Evolutionary conservation across 805 yeast genomes (phyloP).

Genomic region (Monosporozyma aerobia): DNA sequence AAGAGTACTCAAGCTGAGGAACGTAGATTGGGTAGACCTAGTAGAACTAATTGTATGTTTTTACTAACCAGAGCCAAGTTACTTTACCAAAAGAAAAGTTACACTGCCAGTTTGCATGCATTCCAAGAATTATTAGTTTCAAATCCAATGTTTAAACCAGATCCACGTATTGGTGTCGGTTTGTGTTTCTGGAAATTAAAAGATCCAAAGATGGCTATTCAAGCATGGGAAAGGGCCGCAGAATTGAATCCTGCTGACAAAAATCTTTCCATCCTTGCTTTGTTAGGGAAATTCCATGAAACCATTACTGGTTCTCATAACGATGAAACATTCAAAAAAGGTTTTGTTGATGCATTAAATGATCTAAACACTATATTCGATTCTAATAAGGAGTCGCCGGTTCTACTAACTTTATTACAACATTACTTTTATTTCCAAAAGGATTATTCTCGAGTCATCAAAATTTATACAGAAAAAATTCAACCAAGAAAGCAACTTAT

Average conservation of each 20-base stretch:
- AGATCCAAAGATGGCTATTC: slow-evolving; percentile 64
- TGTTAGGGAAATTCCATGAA: slow-evolving; percentile 59
- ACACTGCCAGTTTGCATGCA: slow-evolving; percentile 60
- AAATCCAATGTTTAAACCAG: slow-evolving; percentile 76
- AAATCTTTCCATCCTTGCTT: slow-evolving; percentile 56
- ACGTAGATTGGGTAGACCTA: slow-evolving; percentile 30
- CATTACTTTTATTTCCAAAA: slow-evolving; percentile 63
- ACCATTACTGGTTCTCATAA: slow-evolving; percentile 41
- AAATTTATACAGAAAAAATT: slow-evolving; percentile 44
- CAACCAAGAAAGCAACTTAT: slow-evolving; percentile 29
- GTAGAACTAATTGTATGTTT: slow-evolving; percentile 63
- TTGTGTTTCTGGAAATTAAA: slow-evolving; percentile 85
- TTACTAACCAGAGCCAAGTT: slow-evolving; percentile 78
- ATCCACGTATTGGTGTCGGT: slow-evolving; percentile 92
- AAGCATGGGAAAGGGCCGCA: slow-evolving; percentile 74
- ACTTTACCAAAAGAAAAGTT: slow-evolving; percentile 62
- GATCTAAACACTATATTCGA: slow-evolving; percentile 31
- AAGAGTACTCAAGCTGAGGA: slow-evolving; percentile 32
- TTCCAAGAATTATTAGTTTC: slow-evolving; percentile 75
- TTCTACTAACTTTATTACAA: slow-evolving; percentile 56
- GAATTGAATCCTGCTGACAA: slow-evolving; percentile 53
- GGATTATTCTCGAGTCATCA: slow-evolving; percentile 49
- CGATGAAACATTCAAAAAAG: slow-evolving; percentile 48
- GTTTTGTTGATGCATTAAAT: slow-evolving; percentile 51
- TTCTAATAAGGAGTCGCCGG: slow-evolving; percentile 43